Evolutionary conservation across 108 stramenopile species (phyloP), one percentile per base, ranked within the genome.

Genomic region (Nannochloropsis granulata): DNA sequence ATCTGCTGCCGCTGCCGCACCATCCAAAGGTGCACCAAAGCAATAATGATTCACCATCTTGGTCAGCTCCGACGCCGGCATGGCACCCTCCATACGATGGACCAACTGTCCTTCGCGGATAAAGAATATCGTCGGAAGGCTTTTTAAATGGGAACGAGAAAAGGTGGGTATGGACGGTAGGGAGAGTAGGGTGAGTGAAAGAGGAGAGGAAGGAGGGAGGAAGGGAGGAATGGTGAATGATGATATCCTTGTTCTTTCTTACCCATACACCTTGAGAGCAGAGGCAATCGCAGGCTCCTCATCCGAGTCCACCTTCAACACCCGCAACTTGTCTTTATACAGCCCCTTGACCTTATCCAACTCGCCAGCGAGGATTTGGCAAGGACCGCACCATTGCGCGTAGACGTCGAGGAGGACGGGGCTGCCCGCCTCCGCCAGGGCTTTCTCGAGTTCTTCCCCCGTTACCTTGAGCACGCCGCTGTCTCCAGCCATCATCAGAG

Each of bases 301-400:
- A 45, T 87, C 86, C 44, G 79, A 80, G 86, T 87, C 86, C 43
- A 87, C 24, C 25, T 87, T 87, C 12, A 87, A 44, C 43, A 87
- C 86, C 10, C 86, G 45, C 79, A 79, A 26, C 83, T 83, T 81
- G 44, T 83, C 86, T 11, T 84, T 83, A 78, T 79, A 79, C 83
- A 82, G 23, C 13, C 43, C 79, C 12, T 43, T 13, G 25, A 86
- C 86, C 86, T 86, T 80, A 25, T 86, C 83, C 16, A 86, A 19
- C 83, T 86, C 86, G 21, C 82, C 82, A 78, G 82, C 83, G 2
- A 86, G 82, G 78, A 34, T 13, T 34, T 83, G 9, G 45, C 86
- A 86, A 8, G 86, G 86, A 1, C 86, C 83, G 83, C 86, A 86
- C 86, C 86, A 86, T 0, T 44, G 43, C 19, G 86, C 86, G 44